Evolutionary conservation across 2,329 filamentous ascomycete species (phyloP).

Genomic region (Fusarium brachygibbosum): DNA sequence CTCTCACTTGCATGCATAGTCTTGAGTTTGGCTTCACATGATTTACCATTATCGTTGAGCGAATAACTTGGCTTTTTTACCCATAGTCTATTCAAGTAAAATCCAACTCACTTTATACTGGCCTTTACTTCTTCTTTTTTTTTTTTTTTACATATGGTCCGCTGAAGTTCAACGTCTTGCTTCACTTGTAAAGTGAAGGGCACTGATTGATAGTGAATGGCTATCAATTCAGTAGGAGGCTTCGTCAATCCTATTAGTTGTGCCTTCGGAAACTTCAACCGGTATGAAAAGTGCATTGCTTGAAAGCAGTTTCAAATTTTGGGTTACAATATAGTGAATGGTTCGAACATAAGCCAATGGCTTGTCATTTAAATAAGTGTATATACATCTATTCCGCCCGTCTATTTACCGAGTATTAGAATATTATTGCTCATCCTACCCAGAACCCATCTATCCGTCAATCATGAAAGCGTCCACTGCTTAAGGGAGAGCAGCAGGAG

Average conservation of each 20-base stretch:
- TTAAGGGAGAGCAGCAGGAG: constrained; percentile 48
- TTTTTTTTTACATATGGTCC: no score
- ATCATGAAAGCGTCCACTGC: not conserved
- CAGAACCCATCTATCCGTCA: not conserved
- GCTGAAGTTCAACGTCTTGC: no score
- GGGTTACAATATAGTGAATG: not conserved
- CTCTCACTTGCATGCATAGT: not conserved
- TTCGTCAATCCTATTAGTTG: accelerated
- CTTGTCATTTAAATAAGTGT: constrained; percentile 10
- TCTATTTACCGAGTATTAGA: constrained; percentile 2
- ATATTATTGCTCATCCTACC: not conserved
- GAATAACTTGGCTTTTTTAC: not conserved
- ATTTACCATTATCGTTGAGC: no score
- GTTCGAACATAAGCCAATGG: not conserved
- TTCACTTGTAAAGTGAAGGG: no score
- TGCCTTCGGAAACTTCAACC: no score
- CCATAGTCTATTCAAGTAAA: no score
- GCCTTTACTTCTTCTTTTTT: no score
- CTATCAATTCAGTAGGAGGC: not conserved
- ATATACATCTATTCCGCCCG: not conserved
- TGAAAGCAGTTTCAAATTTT: no score
- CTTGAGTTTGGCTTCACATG: accelerated
- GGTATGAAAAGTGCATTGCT: no score
- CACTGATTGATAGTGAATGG: no score
- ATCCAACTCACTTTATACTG: no score